Conservation (phyloP, 1,139 yeast genomes). For the Zygoascus hellenicus region DNA sequence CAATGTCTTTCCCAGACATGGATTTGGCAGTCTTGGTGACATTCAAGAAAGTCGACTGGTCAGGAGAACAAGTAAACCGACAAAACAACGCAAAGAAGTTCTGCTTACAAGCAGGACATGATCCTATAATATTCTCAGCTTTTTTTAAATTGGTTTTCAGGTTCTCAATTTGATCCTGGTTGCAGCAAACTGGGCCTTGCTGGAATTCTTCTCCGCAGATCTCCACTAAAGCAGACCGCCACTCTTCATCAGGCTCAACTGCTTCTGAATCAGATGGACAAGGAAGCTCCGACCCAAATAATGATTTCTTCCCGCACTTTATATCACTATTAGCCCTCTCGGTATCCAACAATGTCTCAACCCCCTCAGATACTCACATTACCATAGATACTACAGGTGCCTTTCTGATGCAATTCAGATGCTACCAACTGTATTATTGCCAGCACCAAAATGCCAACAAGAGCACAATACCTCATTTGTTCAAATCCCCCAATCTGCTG, state of each 20-base stretch:
- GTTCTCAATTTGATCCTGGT: slow-evolving; percentile 43
- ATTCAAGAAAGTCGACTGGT: slow-evolving; percentile 70
- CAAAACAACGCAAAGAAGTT: slow-evolving; percentile 85
- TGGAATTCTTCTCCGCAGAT: slow-evolving; percentile 72
- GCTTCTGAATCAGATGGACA: slow-evolving; percentile 59
- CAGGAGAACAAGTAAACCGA: slow-evolving; percentile 83
- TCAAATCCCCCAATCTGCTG: not conserved
- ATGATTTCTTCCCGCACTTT: slow-evolving; percentile 69
- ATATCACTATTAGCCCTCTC: not conserved
- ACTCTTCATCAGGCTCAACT: slow-evolving; percentile 40
- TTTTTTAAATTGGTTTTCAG: slow-evolving; percentile 54
- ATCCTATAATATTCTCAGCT: slow-evolving; percentile 74
- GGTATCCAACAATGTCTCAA: not conserved
- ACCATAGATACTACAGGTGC: slow-evolving; percentile 50
- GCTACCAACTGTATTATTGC: too few species aligned
- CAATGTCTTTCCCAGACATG: slow-evolving; percentile 52
- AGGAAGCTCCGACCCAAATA: slow-evolving; percentile 77
- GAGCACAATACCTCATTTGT: too few species aligned
- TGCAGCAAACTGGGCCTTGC: slow-evolving; percentile 48
- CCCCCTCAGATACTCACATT: slow-evolving; percentile 23
- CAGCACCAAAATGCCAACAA: too few species aligned
- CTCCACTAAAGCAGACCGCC: slow-evolving; percentile 44
- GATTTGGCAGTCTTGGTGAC: slow-evolving; percentile 54
- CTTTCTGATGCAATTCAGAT: slow-evolving; percentile 27
- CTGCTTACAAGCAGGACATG: slow-evolving; percentile 91